phyloP scores from a whole-genome alignment of 441 rosid genomes.

The Erysimum pusillum region DNA sequence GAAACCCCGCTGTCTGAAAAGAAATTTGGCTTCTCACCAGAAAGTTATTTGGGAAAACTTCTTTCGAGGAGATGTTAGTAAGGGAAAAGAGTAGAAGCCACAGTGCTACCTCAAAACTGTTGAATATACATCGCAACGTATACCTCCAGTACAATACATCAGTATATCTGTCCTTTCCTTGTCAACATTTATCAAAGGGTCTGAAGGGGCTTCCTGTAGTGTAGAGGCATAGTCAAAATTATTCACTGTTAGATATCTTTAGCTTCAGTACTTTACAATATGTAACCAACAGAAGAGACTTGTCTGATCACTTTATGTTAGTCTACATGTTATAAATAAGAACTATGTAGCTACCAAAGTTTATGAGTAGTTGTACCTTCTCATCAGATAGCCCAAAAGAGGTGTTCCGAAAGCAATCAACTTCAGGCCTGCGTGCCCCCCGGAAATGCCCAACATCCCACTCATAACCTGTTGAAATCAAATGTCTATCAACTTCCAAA shows the following conservation, averaged over 20 bases:
- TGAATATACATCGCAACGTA: slow-evolving; percentile 94
- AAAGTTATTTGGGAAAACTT: slow-evolving; percentile 34
- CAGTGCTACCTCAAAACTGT: slow-evolving; percentile 74
- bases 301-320: slow-evolving; percentile 16
- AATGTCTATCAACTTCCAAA: slow-evolving; percentile 40
- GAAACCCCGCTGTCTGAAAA: slow-evolving; percentile 76
- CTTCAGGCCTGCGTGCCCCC: slow-evolving; percentile 82
- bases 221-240: slow-evolving; percentile 8
- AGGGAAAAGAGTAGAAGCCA: slow-evolving; percentile 26
- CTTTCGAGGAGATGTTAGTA: slow-evolving; percentile 20
- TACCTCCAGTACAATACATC: slow-evolving; percentile 97
- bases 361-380: slow-evolving; percentile 55
- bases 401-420: slow-evolving; percentile 89
- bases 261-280: not conserved
- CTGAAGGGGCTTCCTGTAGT: slow-evolving; percentile 63
- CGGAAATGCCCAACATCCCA: slow-evolving; percentile 95
- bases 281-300: not conserved
- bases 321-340: slow-evolving; percentile 2
- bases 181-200: slow-evolving; percentile 75
- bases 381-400: slow-evolving; percentile 69
- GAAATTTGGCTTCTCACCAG: slow-evolving; percentile 39
- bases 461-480: slow-evolving; percentile 75
- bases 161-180: slow-evolving; percentile 73
- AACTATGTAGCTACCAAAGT: not conserved
- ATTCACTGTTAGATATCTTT: not conserved